Evolutionary conservation across 129 eudicot genomes (phyloP).

Genomic region (Flaveria linearis): DNA sequence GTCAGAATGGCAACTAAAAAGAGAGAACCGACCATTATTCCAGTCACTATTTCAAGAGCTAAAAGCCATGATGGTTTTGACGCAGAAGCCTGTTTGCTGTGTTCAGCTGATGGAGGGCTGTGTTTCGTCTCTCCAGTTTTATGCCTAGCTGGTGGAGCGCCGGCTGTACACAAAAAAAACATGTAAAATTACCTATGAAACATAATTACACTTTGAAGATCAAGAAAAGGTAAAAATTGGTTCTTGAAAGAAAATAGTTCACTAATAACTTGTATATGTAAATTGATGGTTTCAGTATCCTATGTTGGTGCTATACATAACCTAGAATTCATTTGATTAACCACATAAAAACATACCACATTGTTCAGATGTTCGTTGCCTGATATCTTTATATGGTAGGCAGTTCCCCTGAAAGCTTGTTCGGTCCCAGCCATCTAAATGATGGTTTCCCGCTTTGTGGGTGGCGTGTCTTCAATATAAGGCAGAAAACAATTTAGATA

Average conservation of each 20-base stretch:
- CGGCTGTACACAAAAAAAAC: slow-evolving; percentile 41
- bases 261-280: background rate
- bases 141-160: slow-evolving; percentile 48
- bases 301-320: background rate
- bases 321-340: background rate
- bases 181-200: slow-evolving; percentile 14
- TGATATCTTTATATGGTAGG: slow-evolving; percentile 63
- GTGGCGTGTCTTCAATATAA: slow-evolving; percentile 44
- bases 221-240: background rate
- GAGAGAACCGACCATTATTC: slow-evolving; percentile 63
- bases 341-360: slow-evolving; percentile 58
- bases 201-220: slow-evolving; percentile 6
- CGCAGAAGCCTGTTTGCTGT: slow-evolving; percentile 39
- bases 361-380: slow-evolving; percentile 66
- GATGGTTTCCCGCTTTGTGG: slow-evolving; percentile 71
- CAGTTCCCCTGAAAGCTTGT: slow-evolving; percentile 91
- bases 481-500: slow-evolving; percentile 16
- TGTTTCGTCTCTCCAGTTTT: slow-evolving; percentile 42
- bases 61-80: slow-evolving; percentile 81
- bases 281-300: background rate
- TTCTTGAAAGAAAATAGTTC: background rate
- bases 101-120: slow-evolving; percentile 42
- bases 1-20: slow-evolving; percentile 55
- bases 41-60: slow-evolving; percentile 72
- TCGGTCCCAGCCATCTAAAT: slow-evolving; percentile 65